phyloP scores from a whole-genome alignment of 768 basidiomycete species.

The Hortiboletus flavorubellus region DNA sequence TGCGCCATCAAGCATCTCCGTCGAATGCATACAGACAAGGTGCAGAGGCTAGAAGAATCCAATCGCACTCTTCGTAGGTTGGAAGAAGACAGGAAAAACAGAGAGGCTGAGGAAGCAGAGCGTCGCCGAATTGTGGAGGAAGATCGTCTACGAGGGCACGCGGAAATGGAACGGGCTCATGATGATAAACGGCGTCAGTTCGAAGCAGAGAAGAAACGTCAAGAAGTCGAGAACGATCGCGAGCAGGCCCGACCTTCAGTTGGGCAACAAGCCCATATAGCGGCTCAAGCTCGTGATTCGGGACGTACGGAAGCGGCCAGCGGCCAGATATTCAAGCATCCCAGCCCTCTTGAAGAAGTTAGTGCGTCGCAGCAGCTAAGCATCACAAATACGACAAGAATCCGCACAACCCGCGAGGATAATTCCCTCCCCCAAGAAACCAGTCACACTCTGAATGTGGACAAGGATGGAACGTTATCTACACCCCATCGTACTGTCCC shows the following conservation, averaged over 20 bases:
- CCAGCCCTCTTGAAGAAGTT: neutral
- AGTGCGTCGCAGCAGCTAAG: conserved; percentile 25
- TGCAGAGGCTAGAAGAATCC: conserved; percentile 16
- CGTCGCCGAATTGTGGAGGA: conserved; percentile 17
- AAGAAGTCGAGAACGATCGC: neutral
- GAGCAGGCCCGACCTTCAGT: conserved; percentile 7
- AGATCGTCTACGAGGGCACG: conserved; percentile 4
- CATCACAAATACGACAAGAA: conserved; percentile 25
- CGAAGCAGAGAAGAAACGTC: conserved; percentile 10
- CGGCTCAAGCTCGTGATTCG: conserved; percentile 3
- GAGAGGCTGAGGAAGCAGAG: conserved; percentile 16
- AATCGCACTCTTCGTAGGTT: conserved; percentile 19
- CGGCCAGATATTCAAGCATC: conserved; percentile 1
- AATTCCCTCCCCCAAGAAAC: neutral
- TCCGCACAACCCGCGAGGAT: conserved; percentile 21
- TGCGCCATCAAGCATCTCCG: conserved; percentile 13
- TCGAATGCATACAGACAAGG: conserved; percentile 16
- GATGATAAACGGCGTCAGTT: conserved; percentile 3
- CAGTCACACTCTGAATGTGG: neutral
- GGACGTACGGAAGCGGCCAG: neutral
- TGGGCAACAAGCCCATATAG: conserved; percentile 8
- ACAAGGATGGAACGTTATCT: neutral
- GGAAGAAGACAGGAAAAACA: conserved; percentile 23
- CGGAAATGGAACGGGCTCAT: conserved; percentile 10
- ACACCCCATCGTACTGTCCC: neutral